Base-by-base conservation (phyloP, 2,329 filamentous ascomycete species). In the Apiospora kogelbergensis region DNA sequence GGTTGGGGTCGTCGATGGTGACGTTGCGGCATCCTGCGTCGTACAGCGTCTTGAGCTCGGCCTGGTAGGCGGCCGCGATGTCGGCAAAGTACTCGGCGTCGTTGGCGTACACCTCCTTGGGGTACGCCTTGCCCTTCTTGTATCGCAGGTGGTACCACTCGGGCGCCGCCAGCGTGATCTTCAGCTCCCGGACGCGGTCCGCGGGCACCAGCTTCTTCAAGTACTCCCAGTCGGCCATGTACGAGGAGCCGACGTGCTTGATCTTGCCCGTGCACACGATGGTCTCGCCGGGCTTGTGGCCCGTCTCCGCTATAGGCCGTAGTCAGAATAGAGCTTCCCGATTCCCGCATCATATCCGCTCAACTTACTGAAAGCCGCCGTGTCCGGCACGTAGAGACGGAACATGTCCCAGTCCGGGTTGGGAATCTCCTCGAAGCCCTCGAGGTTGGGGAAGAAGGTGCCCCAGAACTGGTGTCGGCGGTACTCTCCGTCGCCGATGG, bases 1-100 rank as follows among this genome's bases (percentile, higher is more conserved):
- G 82, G 70, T 89, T 88, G 1, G 89, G 89, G 76, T 91, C 89
- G 70, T 91, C 89, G 65, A 90, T 90, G 73, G 91, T 89, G 40
- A 91, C 86, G 72, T 91, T 91, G 48, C 89, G 82, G 73, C 89
- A 84, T 5, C 89, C 89, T 45, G 88, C 87, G 69, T 89, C 84
- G 75, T 91, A 90, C 20, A 91, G 81, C 72, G 87, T 83, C 70
- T 85, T 83, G 63, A 91, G 80, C 77, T 91, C 89, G 22, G 75
- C 75, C 48, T 72, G 74, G 67, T 91, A 91, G 20, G 89, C 89
- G 78, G 84, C 86, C 72, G 88, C 89, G 48, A 91, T 88, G 71
- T 91, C 89, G 63, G 81, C 82, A 76, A 91, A 91, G 76, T 91
- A 91, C 76, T 90, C 88, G 72, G 84, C 84, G 67, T 89, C 86